Evolutionary conservation across 2,329 filamentous ascomycete species (phyloP), one percentile per base, ranked within the genome.

Genomic region (Talaromyces marneffei): DNA sequence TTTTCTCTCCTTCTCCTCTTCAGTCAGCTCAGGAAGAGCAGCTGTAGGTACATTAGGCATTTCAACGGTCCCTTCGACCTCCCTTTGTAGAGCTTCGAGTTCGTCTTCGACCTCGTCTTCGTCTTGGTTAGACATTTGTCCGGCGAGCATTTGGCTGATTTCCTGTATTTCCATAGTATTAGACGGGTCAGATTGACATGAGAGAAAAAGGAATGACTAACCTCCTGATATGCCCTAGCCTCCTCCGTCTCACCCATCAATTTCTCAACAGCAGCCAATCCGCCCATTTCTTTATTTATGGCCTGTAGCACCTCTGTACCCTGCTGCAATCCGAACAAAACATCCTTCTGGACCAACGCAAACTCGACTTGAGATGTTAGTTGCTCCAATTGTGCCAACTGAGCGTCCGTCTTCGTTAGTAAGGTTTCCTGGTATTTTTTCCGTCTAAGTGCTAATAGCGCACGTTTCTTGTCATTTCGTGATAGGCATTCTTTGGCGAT

Each of bases 41-140:
- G 71, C 66, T n/a, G 67, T 70, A 14, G 78, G 77, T n/a, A 66
- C 72, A 65, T 74, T 70, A 10, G 78, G 78, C 25, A 79, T 65
- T 18, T 70, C 67, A 18, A 42, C 56, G 37, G 68, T 65, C 7
- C 72, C 73, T 25, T 69, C 65, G 31, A 86, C 74, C 70, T 92
- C 86, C 42, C 80, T 81, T 74, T 92, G 89, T 66, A 99, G 81
- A 1, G 87, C 88, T 60, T 90, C 91, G 57, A 99, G 80, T 78
- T 99, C 94, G 71, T 97, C 92, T 73, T 99, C 94, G 35, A 99
- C 94, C 71, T 97, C 94, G 71, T 97, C 93, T 75, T 99, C 94
- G 75, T 99, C 94, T 70, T 95, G 89, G 71, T 92, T 94, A 14
- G 92, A 91, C 79, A 99, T 92, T 68, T 88, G 86, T 12, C 90